Conservation (phyloP, 2,329 filamentous ascomycete species). For the Aspergillus phoenicis region DNA sequence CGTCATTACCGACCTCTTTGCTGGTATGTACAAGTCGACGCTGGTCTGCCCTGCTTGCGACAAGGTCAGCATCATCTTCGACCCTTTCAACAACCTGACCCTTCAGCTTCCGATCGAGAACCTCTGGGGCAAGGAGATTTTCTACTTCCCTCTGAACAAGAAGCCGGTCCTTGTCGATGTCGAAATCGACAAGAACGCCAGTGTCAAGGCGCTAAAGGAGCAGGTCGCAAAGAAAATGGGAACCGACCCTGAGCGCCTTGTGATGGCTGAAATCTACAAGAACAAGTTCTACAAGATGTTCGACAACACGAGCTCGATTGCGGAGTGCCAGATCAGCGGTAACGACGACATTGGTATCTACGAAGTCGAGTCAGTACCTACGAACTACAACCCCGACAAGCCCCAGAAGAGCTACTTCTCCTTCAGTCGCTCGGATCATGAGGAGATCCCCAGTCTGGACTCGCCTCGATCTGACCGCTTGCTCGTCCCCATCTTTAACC, state of each 20-base stretch:
- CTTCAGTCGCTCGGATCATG: slow-evolving; percentile 38
- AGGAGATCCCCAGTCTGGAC: slow-evolving; percentile 44
- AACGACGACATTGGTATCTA: slow-evolving; percentile 69
- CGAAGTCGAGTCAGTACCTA: slow-evolving; percentile 77
- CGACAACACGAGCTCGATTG: slow-evolving; percentile 67
- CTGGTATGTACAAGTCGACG: slow-evolving; percentile 97
- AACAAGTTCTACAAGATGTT: slow-evolving; percentile 86
- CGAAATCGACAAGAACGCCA: slow-evolving; percentile 72
- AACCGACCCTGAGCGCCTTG: slow-evolving; percentile 61
- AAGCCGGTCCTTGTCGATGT: slow-evolving; percentile 71
- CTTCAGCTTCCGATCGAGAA: slow-evolving; percentile 86
- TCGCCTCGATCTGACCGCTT: slow-evolving; percentile 50
- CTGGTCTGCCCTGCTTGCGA: slow-evolving; percentile 86
- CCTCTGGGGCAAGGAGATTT: slow-evolving; percentile 73
- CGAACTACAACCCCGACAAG: slow-evolving; percentile 67
- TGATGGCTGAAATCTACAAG: slow-evolving; percentile 80
- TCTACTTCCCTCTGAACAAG: slow-evolving; percentile 75
- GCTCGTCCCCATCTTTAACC: slow-evolving; percentile 53
- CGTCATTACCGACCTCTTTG: slow-evolving; percentile 92
- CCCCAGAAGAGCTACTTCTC: slow-evolving; percentile 50
- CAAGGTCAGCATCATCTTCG: slow-evolving; percentile 98
- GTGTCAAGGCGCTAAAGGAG: slow-evolving; percentile 55
- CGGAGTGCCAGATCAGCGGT: slow-evolving; percentile 67
- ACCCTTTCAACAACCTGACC: slow-evolving; percentile 94
- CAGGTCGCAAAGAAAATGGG: slow-evolving; percentile 57